A percentile compares a stretch with the other conserved stretches of the same genome.
Conservation (phyloP, 805 yeast genomes). For the Torulaspora microellipsoides region DNA sequence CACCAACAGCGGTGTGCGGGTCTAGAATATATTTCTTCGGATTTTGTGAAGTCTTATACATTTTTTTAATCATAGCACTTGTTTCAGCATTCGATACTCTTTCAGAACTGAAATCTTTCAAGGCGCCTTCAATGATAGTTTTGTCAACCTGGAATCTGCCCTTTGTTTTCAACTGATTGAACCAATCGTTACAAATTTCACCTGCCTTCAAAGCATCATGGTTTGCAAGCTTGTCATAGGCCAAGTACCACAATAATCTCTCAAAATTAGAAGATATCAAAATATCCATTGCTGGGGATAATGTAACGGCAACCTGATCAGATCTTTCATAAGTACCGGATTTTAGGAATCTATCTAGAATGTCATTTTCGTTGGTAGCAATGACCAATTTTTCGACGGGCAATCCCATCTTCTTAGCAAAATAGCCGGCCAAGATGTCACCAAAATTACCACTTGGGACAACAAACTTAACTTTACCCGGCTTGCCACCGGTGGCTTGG, state of each 20-base stretch:
- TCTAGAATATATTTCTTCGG: constrained; percentile 74
- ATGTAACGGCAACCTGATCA: constrained; percentile 74
- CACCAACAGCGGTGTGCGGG: constrained; percentile 97
- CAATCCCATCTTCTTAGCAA: constrained; percentile 91
- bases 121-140: constrained; percentile 61
- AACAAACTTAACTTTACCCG: constrained; percentile 65
- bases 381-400: constrained; percentile 83
- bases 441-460: constrained; percentile 99
- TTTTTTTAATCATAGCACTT: constrained; percentile 65
- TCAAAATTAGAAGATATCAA: constrained; percentile 93
- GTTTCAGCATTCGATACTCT: constrained; percentile 78
- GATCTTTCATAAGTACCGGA: constrained; percentile 80
- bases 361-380: constrained; percentile 95
- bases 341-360: constrained; percentile 85
- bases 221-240: constrained; percentile 55
- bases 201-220: constrained; percentile 71
- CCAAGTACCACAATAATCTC: constrained; percentile 91
- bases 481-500: constrained; percentile 44
- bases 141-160: constrained; percentile 74
- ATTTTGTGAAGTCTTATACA: constrained; percentile 53
- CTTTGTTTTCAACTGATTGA: constrained; percentile 65
- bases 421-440: constrained; percentile 94
- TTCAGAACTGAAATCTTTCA: constrained; percentile 66
- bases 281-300: constrained; percentile 99
- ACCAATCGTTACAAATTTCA: constrained; percentile 63